Base-by-base conservation (phyloP, 2,329 filamentous ascomycete species). In the Colletotrichum horii region DNA sequence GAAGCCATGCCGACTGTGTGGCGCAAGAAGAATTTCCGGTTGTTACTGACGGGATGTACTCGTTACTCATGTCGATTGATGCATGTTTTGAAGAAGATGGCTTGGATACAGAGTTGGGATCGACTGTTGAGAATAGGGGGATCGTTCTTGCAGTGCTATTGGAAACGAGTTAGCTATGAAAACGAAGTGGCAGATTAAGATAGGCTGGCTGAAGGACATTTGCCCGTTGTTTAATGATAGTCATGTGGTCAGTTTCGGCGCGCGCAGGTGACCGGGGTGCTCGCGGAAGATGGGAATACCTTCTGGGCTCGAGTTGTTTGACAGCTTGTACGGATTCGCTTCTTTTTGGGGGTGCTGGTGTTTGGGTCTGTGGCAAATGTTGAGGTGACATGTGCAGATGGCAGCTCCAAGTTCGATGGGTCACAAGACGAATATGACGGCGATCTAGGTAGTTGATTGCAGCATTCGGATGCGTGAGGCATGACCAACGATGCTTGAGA, bases 1-100 rank as follows among this genome's bases (percentile, higher is more conserved):
- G 85, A 85, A 66, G 88, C 80, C 88, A 90, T 90, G 65, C 76
- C 77, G 65, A 52, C n/a, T 22, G 43, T 52, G n/a, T 52, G 30
- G 15, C 11, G 30, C 55, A 32, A 62, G 7, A 15, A 6, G n/a
- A 67, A 52, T 34, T 22, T 52, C 66, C 48, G 19, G 24, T 15
- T 32, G 16, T 56, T 24, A n/a, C 62, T n/a, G 55, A 62, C 55
- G 65, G 48, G n/a, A 14, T 66, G 19, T 19, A n/a, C 32, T 43
- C 69, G 38, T 75, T 56, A 48, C 32, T 72, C 69, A 67, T 67
- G 24, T 65, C 69, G 61, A 55, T 24, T n/a, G 24, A 55, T 16
- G 69, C 69, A 67, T 67, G 32, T 56, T 52, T 75, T n/a, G 43
- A 26, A 43, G 36, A 22, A n/a, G 24, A 12, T n/a, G 30, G 19